Evolutionary conservation across 2,329 filamentous ascomycete genomes (phyloP), one percentile per base, ranked within the genome.

Genomic region (Alternaria atra): DNA sequence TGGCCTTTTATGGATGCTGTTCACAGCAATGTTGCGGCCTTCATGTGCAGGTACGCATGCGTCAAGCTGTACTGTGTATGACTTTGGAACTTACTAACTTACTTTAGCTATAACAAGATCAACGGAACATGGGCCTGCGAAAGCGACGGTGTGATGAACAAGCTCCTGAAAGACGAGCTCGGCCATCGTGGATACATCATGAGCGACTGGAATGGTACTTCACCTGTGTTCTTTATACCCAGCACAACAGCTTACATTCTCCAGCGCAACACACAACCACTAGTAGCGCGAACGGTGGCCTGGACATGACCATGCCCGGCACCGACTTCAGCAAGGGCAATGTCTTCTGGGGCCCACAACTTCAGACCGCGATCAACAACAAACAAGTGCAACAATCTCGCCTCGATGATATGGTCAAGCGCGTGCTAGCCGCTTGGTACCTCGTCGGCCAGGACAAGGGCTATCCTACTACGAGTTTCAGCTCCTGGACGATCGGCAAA

Each of bases 1-100:
- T 93, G 91, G 91, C 91, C 91, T 0, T 94, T 93, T 72, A 89
- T 86, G 27, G 90, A 93, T 71, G 89, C 89, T 1, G 86, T 92
- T 54, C 84, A 83, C 56, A 90, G 90, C 8, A 89, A 90, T 10
- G 89, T 90, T 47, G 77, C 80, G 12, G 79, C 79, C 2, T 71
- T 84, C 13, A 85, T 85, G 83, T 84, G 82, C 73, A 63, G 58
- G 58, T 60, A 29, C 15, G 52, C 42, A n/a, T 10, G 20, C 6
- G 10, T 52, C 52, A n/a, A 17, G 61, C 59, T 8, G 10, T 25
- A 8, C 12, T 0, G 1, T 25, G 20, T 42, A 25, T 25, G 39
- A 25, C 6, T 6, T 13, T 20, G 60, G 20, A 30, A 20, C 20
- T 20, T 29, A 23, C 57, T 60, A 23, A 60, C 7, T 10, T 39